Evolutionary conservation across 306 rosid species (phyloP).

Genomic region (Spatholobus suberectus): DNA sequence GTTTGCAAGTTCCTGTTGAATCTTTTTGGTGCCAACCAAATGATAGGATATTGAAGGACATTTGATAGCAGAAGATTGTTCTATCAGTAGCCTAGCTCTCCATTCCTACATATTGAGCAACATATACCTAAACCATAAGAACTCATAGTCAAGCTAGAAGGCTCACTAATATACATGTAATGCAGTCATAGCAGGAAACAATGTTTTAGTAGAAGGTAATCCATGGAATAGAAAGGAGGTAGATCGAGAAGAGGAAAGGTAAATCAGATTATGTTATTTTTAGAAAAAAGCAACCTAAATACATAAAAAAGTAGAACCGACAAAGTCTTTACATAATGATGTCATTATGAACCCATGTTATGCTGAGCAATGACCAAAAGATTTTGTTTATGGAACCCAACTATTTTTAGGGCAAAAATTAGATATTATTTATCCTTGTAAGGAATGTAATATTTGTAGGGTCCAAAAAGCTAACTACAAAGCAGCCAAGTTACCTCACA

Average conservation of each 20-base stretch:
- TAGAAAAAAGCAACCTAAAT: neutral
- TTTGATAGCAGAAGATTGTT: slow-evolving; percentile 90
- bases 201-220: slow-evolving; percentile 13
- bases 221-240: neutral
- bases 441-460: neutral
- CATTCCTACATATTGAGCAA: slow-evolving; percentile 71
- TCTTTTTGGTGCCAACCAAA: slow-evolving; percentile 86
- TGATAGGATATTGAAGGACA: slow-evolving; percentile 98
- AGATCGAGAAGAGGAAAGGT: neutral
- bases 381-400: neutral
- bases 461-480: neutral
- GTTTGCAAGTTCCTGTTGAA: slow-evolving; percentile 95
- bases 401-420: neutral
- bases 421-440: too few relatives aligned
- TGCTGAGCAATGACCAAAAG: neutral
- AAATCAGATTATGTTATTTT: neutral
- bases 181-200: neutral
- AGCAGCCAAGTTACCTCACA: neutral
- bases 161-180: slow-evolving; percentile 6
- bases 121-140: slow-evolving; percentile 28
- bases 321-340: neutral
- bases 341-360: neutral
- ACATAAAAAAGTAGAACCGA: neutral
- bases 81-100: slow-evolving; percentile 86
- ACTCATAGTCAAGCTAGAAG: slow-evolving; percentile 8